Conservation (phyloP, 164 flowering plant genomes). For the Macadamia integrifolia region DNA sequence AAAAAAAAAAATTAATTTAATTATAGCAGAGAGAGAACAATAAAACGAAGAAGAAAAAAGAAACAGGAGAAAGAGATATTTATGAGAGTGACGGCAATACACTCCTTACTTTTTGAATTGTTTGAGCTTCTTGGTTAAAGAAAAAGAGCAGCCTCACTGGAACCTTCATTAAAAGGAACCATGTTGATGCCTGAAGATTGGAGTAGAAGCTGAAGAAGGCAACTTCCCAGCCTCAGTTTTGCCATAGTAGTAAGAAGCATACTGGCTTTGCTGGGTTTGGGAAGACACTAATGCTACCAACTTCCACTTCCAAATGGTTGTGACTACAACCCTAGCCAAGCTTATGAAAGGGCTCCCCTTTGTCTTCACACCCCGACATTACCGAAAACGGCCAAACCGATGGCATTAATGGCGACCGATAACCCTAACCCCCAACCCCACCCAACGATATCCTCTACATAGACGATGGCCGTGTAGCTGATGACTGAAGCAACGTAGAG, state of each 20-base stretch:
- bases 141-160: no score
- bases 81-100: no score
- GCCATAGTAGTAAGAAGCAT: conserved; percentile 14
- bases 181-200: conserved; percentile 15
- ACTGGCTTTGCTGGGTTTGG: background rate
- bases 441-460: conserved; percentile 41
- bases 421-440: conserved; percentile 45
- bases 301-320: conserved; percentile 27
- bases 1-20: no score
- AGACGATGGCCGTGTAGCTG: conserved; percentile 29
- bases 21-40: no score
- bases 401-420: conserved; percentile 12
- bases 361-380: conserved; percentile 21
- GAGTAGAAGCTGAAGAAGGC: conserved; percentile 10
- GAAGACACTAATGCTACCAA: conserved; percentile 4
- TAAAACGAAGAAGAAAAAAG: no score
- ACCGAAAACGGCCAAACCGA: conserved; percentile 26
- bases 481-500: conserved; percentile 13
- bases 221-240: background rate
- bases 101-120: no score
- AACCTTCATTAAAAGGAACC: no score
- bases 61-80: no score
- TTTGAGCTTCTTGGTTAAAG: no score
- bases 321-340: conserved; percentile 35
- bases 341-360: conserved; percentile 40